These are phyloP conservation scores for Spatholobus suberectus DNA, from an alignment of 306 rosid genomes.

Conservation along the genomic window DNA sequence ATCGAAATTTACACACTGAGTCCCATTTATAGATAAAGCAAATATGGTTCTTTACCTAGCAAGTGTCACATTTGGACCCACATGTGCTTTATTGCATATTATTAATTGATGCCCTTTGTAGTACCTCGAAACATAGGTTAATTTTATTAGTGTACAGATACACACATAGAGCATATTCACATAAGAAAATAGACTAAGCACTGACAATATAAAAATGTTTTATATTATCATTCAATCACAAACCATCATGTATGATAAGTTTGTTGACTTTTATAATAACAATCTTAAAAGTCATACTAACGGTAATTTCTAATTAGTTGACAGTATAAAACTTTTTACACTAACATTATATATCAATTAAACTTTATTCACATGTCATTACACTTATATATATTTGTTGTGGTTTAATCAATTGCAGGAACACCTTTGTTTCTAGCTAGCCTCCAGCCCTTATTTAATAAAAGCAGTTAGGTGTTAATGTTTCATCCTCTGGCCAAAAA, in stretches of 20 bases:
- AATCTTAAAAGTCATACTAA: too few species aligned
- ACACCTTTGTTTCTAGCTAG: not conserved
- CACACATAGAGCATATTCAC: not conserved
- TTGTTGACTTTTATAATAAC: too few species aligned
- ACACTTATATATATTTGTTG: not conserved
- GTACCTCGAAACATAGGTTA: not conserved
- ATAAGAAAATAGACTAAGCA: too few species aligned
- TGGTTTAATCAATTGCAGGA: slow-evolving; percentile 14
- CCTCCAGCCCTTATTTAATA: not conserved
- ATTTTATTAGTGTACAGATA: not conserved
- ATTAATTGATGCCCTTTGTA: not conserved
- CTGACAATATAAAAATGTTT: too few species aligned
- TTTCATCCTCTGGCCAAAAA: not conserved
- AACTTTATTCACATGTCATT: not conserved
- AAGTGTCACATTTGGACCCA: not conserved
- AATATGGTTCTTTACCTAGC: slow-evolving; percentile 39
- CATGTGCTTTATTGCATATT: not conserved
- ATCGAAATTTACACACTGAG: not conserved
- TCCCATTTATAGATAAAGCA: slow-evolving; percentile 25
- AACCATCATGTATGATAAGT: too few species aligned
- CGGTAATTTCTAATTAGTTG: too few species aligned
- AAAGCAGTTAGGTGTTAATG: not conserved
- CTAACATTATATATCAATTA: too few species aligned
- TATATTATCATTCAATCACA: too few species aligned
- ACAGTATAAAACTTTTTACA: too few species aligned